Evolutionary conservation across 768 basidiomycete species (phyloP), one percentile per base, ranked within the genome.

Genomic region (Lactifluus echinatus): DNA sequence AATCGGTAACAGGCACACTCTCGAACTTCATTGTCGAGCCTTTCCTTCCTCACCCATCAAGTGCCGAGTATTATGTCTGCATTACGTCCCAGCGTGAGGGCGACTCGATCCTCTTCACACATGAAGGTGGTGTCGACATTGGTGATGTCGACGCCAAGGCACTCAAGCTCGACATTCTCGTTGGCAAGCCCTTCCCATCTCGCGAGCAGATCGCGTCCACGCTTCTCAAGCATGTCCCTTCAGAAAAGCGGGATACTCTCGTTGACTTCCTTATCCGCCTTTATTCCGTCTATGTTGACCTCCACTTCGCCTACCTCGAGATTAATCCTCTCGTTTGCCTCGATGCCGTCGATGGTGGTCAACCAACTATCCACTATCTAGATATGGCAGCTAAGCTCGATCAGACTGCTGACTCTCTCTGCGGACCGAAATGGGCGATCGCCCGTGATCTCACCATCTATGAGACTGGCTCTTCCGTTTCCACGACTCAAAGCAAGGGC

Each of bases 371-470:
- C 66, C 87, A 88, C 74, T 97, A 93, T 76, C 86, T 99, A 61
- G 95, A 99, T 72, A 98, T 99, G 95, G 96, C 96, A 40, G 96
- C 95, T 66, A 99, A 98, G 78, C 87, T 99, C 63, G 96, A 99
- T 70, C 96, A 98, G 76, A 98, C 96, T 8, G 96, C 96, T 43
- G 95, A 99, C 74, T 93, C 85, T 69, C 89, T 98, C 68, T 95
- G 92, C 67, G 95, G 96, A 21, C 92, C 92, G 66, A 99, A 96
- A 75, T 99, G 95, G 96, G 92, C 95, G 34, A 85, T 98, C 65
- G 95, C 95, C 46, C 86, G 95, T 66, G 96, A 98, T 71, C 72
- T 89, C 55, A 79, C 84, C 33, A 76, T 92, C 26, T 84, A 89
- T 68, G 85, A 87, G 64, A 65, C 72, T 19, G 75, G 74, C 47